Base-by-base conservation (phyloP, 306 rosid genomes). In the Vicia sativa region DNA sequence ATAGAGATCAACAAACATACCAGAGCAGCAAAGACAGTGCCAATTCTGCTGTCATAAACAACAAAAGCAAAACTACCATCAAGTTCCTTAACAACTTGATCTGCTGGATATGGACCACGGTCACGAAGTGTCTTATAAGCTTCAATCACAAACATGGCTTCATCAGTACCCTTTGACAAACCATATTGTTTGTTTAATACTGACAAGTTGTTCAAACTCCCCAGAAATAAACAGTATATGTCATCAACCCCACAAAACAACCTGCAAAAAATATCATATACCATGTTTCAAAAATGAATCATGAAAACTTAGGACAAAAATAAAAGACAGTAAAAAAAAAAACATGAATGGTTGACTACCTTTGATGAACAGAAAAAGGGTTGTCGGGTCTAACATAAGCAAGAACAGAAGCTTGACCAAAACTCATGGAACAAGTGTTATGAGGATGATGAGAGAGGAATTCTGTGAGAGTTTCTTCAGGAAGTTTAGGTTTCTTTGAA, bases 21-120 rank as follows among this genome's bases (percentile, higher is more conserved):
- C 89, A 95, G 88, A 43, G 99, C 99, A 15, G 95, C 80, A 73
- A 95, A 95, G 46, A 95, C 99, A 12, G 78, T 80, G 3, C 97
- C 97, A 67, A 75, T 67, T 70, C 82, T 90, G 85, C 97, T 95
- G 11, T 95, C 99, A 64, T 93, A 93, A 26, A 93, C 95, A 82
- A 93, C 97, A 79, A 93, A 90, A 55, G 99, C 96, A 80, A 93
- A 93, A 74, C 91, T 88, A 1, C 99, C 99, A 8, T 93, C 99
- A 38, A 93, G 92, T 3, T 84, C 99, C 84, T 93, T 93, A 1
- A 93, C 81, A 69, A 93, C 99, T 70, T 90, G 99, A 67, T 93
- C 99, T 18, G 97, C 96, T 0, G 99, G 99, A 74, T 95, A 95
- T 5, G 99, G 99, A 63, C 99, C 97, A 6, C 99, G 64, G 78